Percentiles rank a stretch among this genome's conserved stretches.
Conservation (phyloP, 495 filamentous ascomycete genomes). For the Bacidia rubella region DNA sequence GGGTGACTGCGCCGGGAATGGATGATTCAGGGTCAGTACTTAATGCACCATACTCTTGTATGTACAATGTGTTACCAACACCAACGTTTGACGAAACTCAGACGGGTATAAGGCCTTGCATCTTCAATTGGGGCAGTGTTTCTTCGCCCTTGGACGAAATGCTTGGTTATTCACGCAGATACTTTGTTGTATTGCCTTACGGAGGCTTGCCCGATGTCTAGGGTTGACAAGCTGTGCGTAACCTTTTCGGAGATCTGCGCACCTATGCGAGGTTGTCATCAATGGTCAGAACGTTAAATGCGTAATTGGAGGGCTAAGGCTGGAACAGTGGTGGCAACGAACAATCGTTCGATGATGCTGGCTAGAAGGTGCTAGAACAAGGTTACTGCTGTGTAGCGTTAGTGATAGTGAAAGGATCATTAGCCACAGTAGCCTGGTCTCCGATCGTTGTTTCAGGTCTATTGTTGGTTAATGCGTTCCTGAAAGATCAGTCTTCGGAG, state of each 20-base stretch:
- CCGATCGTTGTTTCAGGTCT: conserved; percentile 10
- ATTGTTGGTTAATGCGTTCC: conserved; percentile 3
- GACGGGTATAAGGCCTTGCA: too few species aligned
- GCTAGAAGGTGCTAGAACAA: background rate
- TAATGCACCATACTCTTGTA: too few species aligned
- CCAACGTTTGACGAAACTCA: too few species aligned
- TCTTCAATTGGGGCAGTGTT: too few species aligned
- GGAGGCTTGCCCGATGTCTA: too few species aligned
- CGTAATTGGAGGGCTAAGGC: background rate
- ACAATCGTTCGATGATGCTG: background rate
- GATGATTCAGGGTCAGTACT: too few species aligned
- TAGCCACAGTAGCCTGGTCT: too few species aligned
- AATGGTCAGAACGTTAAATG: background rate
- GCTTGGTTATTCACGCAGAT: too few species aligned
- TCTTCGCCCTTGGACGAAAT: too few species aligned
- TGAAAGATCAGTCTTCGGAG: conserved; percentile 5
- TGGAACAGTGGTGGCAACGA: background rate
- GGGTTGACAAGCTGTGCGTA: background rate
- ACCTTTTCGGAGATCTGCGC: background rate
- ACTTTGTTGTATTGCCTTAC: too few species aligned
- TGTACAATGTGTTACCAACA: too few species aligned
- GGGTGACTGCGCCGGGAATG: too few species aligned
- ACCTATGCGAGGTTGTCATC: background rate
- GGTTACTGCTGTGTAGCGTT: background rate
- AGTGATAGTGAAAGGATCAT: background rate